Evolutionary conservation across 75 land plant species (phyloP).

Genomic region (Chamaecyparis obtusa): DNA sequence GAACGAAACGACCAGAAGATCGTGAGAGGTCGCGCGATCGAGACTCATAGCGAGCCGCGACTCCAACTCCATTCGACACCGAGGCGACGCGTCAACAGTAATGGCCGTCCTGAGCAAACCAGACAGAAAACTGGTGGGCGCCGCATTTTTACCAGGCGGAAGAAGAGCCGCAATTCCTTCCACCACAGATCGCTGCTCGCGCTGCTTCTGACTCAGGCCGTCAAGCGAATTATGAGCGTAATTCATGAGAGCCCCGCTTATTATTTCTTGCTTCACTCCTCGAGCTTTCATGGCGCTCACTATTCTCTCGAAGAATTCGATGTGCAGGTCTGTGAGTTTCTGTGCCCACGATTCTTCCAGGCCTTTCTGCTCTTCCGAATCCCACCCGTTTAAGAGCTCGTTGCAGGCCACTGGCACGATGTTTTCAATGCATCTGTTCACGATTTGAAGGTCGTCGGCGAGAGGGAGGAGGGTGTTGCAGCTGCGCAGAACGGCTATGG

Average conservation of each 20-base stretch:
- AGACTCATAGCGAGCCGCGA: slow-evolving; percentile 13
- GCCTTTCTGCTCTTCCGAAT: background rate
- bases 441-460: slow-evolving; percentile 19
- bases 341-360: slow-evolving; percentile 15
- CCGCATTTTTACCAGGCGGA: slow-evolving; percentile 13
- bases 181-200: slow-evolving; percentile 15
- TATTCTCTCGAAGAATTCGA: slow-evolving; percentile 14
- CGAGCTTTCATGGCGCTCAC: slow-evolving; percentile 16
- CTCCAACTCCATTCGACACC: slow-evolving; percentile 23
- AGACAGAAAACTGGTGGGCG: slow-evolving; percentile 18
- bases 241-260: slow-evolving; percentile 23
- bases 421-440: slow-evolving; percentile 21
- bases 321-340: background rate
- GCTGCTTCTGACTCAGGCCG: slow-evolving; percentile 17
- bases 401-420: slow-evolving; percentile 8
- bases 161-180: slow-evolving; percentile 19
- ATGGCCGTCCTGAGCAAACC: slow-evolving; percentile 19
- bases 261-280: slow-evolving; percentile 14
- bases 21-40: slow-evolving; percentile 20
- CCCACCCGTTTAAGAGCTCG: background rate
- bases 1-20: slow-evolving; percentile 19
- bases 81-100: slow-evolving; percentile 10
- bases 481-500: slow-evolving; percentile 16
- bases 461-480: slow-evolving; percentile 19
- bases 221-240: slow-evolving; percentile 16